Evolutionary conservation across 352 stramenopile species (phyloP).

Genomic region (Globisporangium parvum): DNA sequence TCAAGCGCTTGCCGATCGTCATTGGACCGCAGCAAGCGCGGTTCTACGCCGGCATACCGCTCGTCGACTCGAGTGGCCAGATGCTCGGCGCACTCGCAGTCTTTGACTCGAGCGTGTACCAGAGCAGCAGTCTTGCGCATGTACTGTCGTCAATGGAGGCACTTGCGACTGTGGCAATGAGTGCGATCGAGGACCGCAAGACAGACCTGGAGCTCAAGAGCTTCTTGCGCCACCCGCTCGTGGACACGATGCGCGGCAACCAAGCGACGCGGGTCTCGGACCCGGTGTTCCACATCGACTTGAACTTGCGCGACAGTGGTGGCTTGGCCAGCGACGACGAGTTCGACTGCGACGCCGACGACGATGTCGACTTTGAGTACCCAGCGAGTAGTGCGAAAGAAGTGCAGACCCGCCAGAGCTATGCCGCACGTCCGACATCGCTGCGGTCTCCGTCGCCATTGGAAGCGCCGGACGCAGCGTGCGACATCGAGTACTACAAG

Average conservation of each 20-base stretch:
- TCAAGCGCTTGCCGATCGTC: slow-evolving; percentile 58
- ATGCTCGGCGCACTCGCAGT: slow-evolving; percentile 56
- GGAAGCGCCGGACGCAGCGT: neutral
- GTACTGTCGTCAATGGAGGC: slow-evolving; percentile 32
- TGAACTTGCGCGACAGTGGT: slow-evolving; percentile 17
- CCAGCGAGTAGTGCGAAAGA: slow-evolving; percentile 2
- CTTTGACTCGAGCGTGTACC: slow-evolving; percentile 43
- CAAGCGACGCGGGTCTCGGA: slow-evolving; percentile 23
- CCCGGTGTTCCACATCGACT: slow-evolving; percentile 27
- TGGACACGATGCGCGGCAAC: slow-evolving; percentile 27
- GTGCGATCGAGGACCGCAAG: slow-evolving; percentile 33
- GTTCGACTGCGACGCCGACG: slow-evolving; percentile 12
- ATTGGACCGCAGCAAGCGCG: slow-evolving; percentile 55
- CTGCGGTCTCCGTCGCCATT: slow-evolving; percentile 2
- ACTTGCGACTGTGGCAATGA: slow-evolving; percentile 27
- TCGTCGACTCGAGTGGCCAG: slow-evolving; percentile 36
- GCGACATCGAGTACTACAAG: slow-evolving; percentile 41
- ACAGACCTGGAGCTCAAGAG: slow-evolving; percentile 41
- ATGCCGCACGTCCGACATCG: slow-evolving; percentile 4
- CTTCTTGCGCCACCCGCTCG: slow-evolving; percentile 46
- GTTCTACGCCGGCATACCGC: slow-evolving; percentile 67
- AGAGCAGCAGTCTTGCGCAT: slow-evolving; percentile 30
- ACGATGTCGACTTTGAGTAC: slow-evolving; percentile 11
- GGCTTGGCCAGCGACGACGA: slow-evolving; percentile 20
- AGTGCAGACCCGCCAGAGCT: slow-evolving; percentile 3